Conservation (phyloP, 768 basidiomycete species). For the Russula brevipes region DNA sequence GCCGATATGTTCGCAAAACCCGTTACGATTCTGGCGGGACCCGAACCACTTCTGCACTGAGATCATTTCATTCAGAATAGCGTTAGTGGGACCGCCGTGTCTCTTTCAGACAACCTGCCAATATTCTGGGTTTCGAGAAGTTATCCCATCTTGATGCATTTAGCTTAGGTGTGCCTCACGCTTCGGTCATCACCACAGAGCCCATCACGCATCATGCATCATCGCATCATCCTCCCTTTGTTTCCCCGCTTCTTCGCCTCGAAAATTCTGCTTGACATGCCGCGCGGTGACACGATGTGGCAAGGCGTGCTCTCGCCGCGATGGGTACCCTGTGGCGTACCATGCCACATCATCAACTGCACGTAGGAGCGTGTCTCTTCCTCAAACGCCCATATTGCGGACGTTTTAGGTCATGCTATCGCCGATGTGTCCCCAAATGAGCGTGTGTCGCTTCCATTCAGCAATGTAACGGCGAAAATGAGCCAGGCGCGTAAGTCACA, state of each 20-base stretch:
- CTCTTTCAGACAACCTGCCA: neutral
- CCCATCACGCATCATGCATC: neutral
- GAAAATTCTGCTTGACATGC: neutral
- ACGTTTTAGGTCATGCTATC: conserved; percentile 1
- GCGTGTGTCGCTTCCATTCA: neutral
- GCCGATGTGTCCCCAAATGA: neutral
- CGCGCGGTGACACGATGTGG: neutral
- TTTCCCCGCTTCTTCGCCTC: neutral
- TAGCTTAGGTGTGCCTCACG: neutral
- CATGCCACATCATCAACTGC: neutral
- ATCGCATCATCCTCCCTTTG: neutral
- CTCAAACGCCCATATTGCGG: conserved; percentile 1
- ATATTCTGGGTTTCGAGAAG: too few relatives aligned
- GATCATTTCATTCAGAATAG: neutral
- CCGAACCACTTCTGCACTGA: neutral
- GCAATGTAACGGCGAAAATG: neutral
- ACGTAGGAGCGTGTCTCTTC: conserved; percentile 2
- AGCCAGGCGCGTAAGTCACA: neutral
- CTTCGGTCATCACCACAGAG: conserved; percentile 3
- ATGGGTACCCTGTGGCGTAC: conserved; percentile 5
- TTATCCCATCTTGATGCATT: neutral
- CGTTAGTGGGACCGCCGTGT: neutral
- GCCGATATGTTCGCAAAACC: neutral
- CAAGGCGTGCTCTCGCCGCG: neutral
- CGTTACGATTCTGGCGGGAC: neutral